These are phyloP conservation scores for Ophiostoma novo-ulmi DNA, from an alignment of 2,329 filamentous ascomycete genomes.

Conservation along the genomic window DNA sequence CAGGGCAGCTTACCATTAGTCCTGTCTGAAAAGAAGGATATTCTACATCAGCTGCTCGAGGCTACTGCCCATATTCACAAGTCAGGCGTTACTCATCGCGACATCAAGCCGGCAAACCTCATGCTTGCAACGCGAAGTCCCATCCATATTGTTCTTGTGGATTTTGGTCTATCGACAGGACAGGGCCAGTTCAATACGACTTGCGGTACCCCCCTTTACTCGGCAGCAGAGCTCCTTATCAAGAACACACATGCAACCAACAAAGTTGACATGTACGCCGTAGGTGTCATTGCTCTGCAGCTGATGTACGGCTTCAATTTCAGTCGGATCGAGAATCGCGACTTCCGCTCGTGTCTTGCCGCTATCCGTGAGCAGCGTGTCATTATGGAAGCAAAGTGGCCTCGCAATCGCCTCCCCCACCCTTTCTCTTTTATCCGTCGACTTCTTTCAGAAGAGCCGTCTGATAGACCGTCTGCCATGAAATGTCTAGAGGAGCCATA, in stretches of 20 bases:
- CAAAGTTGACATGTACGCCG: conserved; percentile 21
- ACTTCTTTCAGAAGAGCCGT: neutral
- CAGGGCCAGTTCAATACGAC: conserved; percentile 5
- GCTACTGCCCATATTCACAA: conserved; percentile 21
- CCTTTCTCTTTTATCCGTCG: neutral
- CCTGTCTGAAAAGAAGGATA: neutral
- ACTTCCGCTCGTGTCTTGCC: conserved; percentile 3
- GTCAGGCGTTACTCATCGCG: conserved; percentile 15
- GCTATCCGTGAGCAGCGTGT: conserved; percentile 1
- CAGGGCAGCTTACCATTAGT: neutral
- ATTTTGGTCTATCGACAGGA: conserved; percentile 21
- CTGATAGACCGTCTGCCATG: neutral
- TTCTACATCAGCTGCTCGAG: conserved; percentile 21
- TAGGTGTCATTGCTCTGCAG: conserved; percentile 18
- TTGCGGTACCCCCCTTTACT: conserved; percentile 19
- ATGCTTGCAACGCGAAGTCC: conserved; percentile 16
- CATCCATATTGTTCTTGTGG: conserved; percentile 18
- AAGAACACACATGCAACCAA: neutral
- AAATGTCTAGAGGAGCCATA: neutral
- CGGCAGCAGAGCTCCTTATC: conserved; percentile 10
- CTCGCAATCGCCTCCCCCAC: neutral
- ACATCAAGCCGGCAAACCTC: conserved; percentile 26
- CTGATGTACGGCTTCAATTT: conserved; percentile 13
- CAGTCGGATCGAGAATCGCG: neutral
- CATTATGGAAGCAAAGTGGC: neutral